Percentiles rank a stretch among this genome's conserved stretches.
phyloP scores from a whole-genome alignment of 352 stramenopile genomes.

The Pythium apleroticum region DNA sequence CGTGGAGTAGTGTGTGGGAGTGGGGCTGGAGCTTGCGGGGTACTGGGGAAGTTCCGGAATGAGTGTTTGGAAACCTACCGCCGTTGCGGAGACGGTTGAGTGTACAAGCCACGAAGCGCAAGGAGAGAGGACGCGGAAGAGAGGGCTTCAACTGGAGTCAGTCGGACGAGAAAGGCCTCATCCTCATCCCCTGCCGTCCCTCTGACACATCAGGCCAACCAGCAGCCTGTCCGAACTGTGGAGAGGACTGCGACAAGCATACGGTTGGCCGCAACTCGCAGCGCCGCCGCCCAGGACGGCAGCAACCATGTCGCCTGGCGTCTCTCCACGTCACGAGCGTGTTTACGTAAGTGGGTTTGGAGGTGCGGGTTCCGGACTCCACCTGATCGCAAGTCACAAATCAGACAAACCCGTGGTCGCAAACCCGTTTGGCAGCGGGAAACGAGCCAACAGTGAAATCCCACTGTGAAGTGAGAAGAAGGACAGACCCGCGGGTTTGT shows the following conservation, averaged over 20 bases:
- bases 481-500: not conserved
- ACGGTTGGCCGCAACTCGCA: too few relatives aligned
- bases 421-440: not conserved
- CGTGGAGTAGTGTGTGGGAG: not conserved
- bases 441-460: not conserved
- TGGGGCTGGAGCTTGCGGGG: not conserved
- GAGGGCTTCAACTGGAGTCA: not conserved
- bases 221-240: not conserved
- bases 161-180: not conserved
- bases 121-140: not conserved
- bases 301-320: not conserved
- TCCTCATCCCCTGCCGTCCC: not conserved
- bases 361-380: not conserved
- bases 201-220: not conserved
- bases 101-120: too few relatives aligned
- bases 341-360: not conserved
- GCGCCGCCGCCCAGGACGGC: too few relatives aligned
- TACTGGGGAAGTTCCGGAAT: constrained; percentile 19
- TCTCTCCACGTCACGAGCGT: not conserved
- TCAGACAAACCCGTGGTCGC: not conserved
- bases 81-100: not conserved
- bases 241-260: too few relatives aligned
- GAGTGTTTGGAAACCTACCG: not conserved
- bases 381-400: not conserved
- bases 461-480: not conserved